Percentiles rank a stretch among this genome's conserved stretches.
These are phyloP conservation scores for Blastocystis hominis DNA, from an alignment of 352 stramenopile species.

Conservation along the genomic window DNA sequence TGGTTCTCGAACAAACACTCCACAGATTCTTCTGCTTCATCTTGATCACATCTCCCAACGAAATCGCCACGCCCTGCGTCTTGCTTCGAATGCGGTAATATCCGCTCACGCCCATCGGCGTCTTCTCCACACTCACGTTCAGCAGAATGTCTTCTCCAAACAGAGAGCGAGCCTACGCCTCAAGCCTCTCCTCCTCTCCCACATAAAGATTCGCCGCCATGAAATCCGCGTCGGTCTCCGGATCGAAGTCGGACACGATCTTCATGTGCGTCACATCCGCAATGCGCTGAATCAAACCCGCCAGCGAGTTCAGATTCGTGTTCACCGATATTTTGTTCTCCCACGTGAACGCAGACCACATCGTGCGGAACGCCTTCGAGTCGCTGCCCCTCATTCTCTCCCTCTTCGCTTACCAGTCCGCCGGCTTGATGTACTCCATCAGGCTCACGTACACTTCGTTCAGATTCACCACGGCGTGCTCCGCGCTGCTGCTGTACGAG, in stretches of 20 bases:
- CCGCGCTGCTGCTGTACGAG: constrained; percentile 82
- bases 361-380: constrained; percentile 91
- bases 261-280: constrained; percentile 96
- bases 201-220: constrained; percentile 81
- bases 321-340: constrained; percentile 98
- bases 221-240: constrained; percentile 75
- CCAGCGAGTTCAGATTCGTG: constrained; percentile 89
- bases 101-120: constrained; percentile 30
- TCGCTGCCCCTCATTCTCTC: constrained; percentile 62
- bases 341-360: constrained; percentile 99
- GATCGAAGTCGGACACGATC: constrained; percentile 84
- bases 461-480: constrained; percentile 97
- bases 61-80: constrained; percentile 98
- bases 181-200: constrained; percentile 67
- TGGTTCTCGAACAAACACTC: constrained; percentile 19
- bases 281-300: constrained; percentile 94
- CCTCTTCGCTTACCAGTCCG: constrained; percentile 64
- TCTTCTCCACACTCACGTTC: constrained; percentile 97
- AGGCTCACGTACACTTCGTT: constrained; percentile 99
- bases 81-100: constrained; percentile 93
- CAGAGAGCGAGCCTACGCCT: constrained; percentile 71
- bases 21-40: constrained; percentile 61
- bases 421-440: constrained; percentile 99
- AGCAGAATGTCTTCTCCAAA: constrained; percentile 95
- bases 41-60: constrained; percentile 92